These are phyloP conservation scores for Limonium bicolor DNA, from an alignment of 148 eudicot genomes.

Conservation along the genomic window DNA sequence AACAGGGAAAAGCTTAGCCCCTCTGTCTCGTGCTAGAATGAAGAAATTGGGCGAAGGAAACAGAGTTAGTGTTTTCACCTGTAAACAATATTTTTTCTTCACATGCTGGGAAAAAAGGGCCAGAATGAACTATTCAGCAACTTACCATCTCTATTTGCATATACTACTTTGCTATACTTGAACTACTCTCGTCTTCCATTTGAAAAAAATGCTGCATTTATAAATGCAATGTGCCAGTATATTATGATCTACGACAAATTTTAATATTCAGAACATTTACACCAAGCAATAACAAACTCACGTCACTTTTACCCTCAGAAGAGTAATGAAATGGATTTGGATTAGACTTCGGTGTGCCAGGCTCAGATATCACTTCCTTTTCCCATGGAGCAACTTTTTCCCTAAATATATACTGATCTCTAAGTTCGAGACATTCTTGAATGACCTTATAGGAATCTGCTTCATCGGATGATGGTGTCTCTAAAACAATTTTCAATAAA, in stretches of 20 bases:
- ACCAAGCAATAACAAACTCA: conserved; percentile 16
- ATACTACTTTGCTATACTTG: too few species aligned
- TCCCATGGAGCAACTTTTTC: conserved; percentile 94
- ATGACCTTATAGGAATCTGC: conserved; percentile 64
- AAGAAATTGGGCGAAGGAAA: not conserved
- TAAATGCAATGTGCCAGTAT: not conserved
- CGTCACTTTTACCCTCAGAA: conserved; percentile 66
- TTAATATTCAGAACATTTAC: not conserved
- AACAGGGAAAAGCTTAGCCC: conserved; percentile 77
- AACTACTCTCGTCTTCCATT: conserved; percentile 99
- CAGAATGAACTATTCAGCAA: too few species aligned
- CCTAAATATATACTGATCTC: conserved; percentile 69
- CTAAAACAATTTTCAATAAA: conserved; percentile 25
- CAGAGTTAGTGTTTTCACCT: too few species aligned
- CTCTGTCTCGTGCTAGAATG: conserved; percentile 55
- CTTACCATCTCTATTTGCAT: conserved; percentile 79
- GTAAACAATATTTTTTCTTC: too few species aligned
- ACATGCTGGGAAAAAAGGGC: too few species aligned
- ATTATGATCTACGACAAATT: not conserved
- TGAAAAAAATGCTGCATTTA: conserved; percentile 81
- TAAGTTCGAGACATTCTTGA: conserved; percentile 86
- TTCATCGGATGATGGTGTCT: conserved; percentile 83
- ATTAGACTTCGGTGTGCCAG: conserved; percentile 87
- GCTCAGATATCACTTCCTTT: conserved; percentile 81
- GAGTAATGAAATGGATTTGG: conserved; percentile 62